A percentile compares a stretch with the other conserved stretches of the same genome.
Evolutionary conservation across 495 filamentous ascomycete species (phyloP).

Genomic region (Penicillium atrosanguineum): DNA sequence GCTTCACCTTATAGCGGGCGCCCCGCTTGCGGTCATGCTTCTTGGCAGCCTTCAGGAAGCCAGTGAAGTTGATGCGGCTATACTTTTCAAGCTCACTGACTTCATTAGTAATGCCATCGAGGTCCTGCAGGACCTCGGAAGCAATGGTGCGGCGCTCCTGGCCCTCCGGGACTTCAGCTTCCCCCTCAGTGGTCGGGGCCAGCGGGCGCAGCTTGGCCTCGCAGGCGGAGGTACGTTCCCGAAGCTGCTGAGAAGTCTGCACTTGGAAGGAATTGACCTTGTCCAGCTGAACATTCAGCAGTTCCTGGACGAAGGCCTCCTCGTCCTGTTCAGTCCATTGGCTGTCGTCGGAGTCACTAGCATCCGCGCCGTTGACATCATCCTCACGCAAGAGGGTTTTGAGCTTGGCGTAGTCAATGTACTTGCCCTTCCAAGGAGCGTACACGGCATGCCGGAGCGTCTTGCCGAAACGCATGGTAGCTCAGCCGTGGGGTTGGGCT

Average conservation of each 20-base stretch:
- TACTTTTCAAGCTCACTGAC: constrained; percentile 92
- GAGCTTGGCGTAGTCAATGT: constrained; percentile 92
- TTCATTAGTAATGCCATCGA: constrained; percentile 85
- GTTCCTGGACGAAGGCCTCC: constrained; percentile 86
- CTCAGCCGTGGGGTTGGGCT: constrained; percentile 2
- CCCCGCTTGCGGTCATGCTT: constrained; percentile 94
- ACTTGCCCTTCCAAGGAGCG: constrained; percentile 84
- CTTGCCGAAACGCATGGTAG: constrained; percentile 88
- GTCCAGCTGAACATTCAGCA: constrained; percentile 90
- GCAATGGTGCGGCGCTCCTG: constrained; percentile 52
- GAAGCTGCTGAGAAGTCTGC: constrained; percentile 67
- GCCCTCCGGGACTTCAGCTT: constrained; percentile 30
- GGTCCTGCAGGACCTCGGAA: constrained; percentile 68
- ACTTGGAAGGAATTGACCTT: constrained; percentile 91
- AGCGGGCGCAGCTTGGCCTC: constrained; percentile 51
- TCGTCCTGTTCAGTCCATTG: constrained; percentile 96
- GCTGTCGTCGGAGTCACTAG: constrained; percentile 49
- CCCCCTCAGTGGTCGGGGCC: constrained; percentile 29
- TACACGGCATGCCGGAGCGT: constrained; percentile 78
- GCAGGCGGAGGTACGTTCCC: constrained; percentile 61
- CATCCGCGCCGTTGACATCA: constrained; percentile 49
- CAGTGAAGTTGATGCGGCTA: constrained; percentile 94
- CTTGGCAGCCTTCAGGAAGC: constrained; percentile 96
- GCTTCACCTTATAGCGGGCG: constrained; percentile 77
- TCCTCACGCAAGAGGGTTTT: constrained; percentile 81